Evolutionary conservation across 2,329 filamentous ascomycete species (phyloP).

Genomic region (Alternaria ventricosa): DNA sequence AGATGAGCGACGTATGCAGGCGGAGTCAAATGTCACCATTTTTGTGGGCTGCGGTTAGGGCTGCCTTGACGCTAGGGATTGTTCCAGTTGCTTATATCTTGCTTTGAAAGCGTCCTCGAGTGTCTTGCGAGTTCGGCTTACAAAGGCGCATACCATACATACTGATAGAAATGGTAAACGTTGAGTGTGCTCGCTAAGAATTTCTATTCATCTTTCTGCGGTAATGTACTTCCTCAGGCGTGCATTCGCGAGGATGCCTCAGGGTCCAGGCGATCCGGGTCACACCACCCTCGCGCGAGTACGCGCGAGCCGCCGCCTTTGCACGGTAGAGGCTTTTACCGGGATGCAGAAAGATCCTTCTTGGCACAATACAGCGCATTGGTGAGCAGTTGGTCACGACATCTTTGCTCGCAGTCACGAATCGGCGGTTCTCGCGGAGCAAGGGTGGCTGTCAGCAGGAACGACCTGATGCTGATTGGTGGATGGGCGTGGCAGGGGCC

Average conservation of each 20-base stretch:
- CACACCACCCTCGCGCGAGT: constrained; percentile 34
- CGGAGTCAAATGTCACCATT: not conserved
- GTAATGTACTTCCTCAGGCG: no score
- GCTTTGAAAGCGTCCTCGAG: not conserved
- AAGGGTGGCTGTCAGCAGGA: not conserved
- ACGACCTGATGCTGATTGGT: not conserved
- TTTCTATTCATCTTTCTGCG: not conserved
- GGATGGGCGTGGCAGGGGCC: not conserved
- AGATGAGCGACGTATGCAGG: not conserved
- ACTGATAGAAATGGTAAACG: not conserved
- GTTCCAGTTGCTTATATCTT: not conserved
- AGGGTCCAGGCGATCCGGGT: constrained; percentile 2
- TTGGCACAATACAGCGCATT: not conserved
- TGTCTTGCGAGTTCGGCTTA: not conserved
- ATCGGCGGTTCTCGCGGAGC: constrained; percentile 16
- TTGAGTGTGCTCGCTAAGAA: not conserved
- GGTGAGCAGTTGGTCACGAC: constrained; percentile 28
- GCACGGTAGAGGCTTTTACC: constrained; percentile 6
- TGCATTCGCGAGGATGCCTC: not conserved
- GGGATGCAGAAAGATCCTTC: not conserved
- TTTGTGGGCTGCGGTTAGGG: constrained; percentile 1
- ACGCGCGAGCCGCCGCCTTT: constrained; percentile 2
- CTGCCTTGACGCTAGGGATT: not conserved
- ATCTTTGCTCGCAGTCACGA: constrained; percentile 15
- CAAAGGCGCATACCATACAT: not conserved